Evolutionary conservation across 2,329 filamentous ascomycete species (phyloP), one percentile per base, ranked within the genome.

Genomic region (Fusarium solani-melongenae): DNA sequence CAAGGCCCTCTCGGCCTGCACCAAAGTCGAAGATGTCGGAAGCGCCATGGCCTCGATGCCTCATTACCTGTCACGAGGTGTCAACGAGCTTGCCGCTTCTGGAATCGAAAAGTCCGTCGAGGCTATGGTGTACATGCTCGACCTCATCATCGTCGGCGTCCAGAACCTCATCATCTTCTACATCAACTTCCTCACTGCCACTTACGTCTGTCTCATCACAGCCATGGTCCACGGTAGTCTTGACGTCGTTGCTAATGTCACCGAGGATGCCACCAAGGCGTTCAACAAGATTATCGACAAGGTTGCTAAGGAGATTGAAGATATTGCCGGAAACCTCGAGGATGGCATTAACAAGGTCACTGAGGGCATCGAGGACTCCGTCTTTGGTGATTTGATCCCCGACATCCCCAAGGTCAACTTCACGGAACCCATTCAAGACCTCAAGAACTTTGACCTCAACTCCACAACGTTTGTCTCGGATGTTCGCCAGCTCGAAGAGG

Each of bases 21-120:
- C 92, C 66, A 93, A 93, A 81, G 96, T 98, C 56, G 96, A 99
- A 85, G 94, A 94, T 75, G 90, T 97, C 76, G 96, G 96, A 72
- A 98, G 95, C 81, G 90, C 94, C 69, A 96, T 99, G 94, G 96
- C 96, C 41, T 98, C 96, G 39, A 98, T 98, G 95, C 96, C 96
- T 66, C 93, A 98, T 83, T 98, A 98, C 84, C 92, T 98, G 81
- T 93, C 95, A 2, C 86, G 89, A 60, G 96, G 96, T 63, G 92
- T 98, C 80, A 99, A 99, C 83, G 90, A 94, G 67, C 85, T 98
- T 76, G 93, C 94, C 9, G 94, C 94, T 34, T 88, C 88, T 56
- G 92, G 94, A 64, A 92, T 98, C 75, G 94, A 95, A 76, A 91
- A 92, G 76, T 91, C 94, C 10, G 91, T 98, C 73, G 88, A 91